A percentile compares a stretch with the other conserved stretches of the same genome.
These are phyloP conservation scores for Nitzschia inconspicua DNA, from an alignment of 108 stramenopile species.

Conservation along the genomic window DNA sequence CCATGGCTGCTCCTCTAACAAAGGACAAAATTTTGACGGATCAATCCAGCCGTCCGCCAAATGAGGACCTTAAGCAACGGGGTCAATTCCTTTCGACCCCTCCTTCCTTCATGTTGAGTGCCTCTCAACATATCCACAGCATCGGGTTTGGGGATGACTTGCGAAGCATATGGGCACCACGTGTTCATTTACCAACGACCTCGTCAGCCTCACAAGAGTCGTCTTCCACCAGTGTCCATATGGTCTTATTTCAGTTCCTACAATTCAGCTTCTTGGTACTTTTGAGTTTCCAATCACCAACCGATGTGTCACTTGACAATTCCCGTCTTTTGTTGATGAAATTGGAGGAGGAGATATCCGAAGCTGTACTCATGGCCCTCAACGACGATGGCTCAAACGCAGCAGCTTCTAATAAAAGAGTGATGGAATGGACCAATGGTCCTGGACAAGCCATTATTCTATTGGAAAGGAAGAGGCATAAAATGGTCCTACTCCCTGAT, in stretches of 20 bases:
- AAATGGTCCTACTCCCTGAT: constrained; percentile 47
- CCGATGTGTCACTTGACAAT: not conserved
- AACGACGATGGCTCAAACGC: not conserved
- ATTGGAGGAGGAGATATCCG: constrained; percentile 10
- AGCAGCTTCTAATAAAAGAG: not conserved
- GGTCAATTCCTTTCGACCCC: constrained; percentile 29
- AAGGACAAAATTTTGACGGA: not conserved
- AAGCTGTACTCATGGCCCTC: not conserved
- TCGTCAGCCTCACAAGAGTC: no score
- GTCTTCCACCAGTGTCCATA: constrained; percentile 24
- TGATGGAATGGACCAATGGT: not conserved
- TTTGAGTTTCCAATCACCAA: constrained; percentile 12
- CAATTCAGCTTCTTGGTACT: constrained; percentile 46
- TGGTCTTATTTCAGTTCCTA: constrained; percentile 29
- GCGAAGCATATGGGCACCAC: constrained; percentile 51
- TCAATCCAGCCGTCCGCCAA: not conserved
- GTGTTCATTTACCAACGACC: constrained; percentile 37
- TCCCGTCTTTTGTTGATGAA: not conserved
- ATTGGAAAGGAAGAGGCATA: constrained; percentile 47
- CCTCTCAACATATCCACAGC: constrained; percentile 18
- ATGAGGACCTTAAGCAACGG: not conserved
- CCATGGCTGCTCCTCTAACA: not conserved
- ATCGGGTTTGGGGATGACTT: not conserved
- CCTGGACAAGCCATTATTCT: constrained; percentile 55
- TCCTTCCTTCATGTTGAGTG: constrained; percentile 45